Conservation (phyloP, 257 asterid genomes). For the Nicotiana noctiflora region DNA sequence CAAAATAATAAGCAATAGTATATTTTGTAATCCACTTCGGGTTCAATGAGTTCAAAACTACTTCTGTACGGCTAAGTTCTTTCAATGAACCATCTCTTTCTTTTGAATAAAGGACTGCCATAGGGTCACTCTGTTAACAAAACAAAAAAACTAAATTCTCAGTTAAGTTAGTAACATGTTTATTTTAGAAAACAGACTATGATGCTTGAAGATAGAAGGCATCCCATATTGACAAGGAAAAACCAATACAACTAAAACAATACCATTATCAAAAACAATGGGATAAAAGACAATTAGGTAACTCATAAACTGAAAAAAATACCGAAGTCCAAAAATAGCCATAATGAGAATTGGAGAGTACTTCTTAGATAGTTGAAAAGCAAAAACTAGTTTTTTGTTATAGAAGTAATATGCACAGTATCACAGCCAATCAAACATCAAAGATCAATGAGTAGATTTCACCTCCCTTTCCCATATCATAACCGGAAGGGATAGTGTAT, state of each 20-base stretch:
- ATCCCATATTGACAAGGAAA: not conserved
- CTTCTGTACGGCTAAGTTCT: slow-evolving; percentile 96
- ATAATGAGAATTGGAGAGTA: not conserved
- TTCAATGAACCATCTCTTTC: slow-evolving; percentile 70
- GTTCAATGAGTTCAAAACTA: slow-evolving; percentile 74
- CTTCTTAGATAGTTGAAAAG: not conserved
- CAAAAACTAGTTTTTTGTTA: not conserved
- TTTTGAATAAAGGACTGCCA: slow-evolving; percentile 70
- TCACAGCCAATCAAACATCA: not conserved
- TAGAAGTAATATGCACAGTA: not conserved
- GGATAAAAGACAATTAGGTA: not conserved
- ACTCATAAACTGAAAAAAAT: not conserved
- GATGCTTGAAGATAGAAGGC: not conserved
- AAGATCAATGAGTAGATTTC: not conserved
- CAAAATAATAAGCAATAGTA: slow-evolving; percentile 73
- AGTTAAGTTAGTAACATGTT: slow-evolving; percentile 15
- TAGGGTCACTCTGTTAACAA: slow-evolving; percentile 94
- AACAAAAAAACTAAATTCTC: slow-evolving; percentile 20
- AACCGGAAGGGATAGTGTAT: not conserved
- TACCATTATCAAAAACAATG: not conserved
- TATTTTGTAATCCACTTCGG: slow-evolving; percentile 88
- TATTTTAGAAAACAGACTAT: not conserved
- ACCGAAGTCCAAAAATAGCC: not conserved
- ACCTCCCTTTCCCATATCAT: not conserved
- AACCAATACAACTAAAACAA: not conserved